Percentiles rank a stretch among this genome's conserved stretches.
phyloP scores from a whole-genome alignment of 805 yeast species.

The Priceomyces carsonii region DNA sequence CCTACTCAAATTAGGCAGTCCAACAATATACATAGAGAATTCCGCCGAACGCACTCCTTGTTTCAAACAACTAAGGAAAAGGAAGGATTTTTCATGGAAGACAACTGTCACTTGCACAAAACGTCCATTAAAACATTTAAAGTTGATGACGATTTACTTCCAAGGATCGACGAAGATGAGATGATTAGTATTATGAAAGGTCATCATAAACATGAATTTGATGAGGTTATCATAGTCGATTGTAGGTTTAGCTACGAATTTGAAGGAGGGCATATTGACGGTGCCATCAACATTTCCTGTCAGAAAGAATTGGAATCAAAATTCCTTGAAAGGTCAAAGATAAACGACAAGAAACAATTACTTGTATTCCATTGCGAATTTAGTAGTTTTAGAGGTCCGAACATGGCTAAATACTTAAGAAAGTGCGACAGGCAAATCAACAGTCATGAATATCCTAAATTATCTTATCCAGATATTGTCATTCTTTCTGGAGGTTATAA shows the following conservation, averaged over 20 bases:
- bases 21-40: constrained; percentile 32
- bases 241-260: constrained; percentile 93
- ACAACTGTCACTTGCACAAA: constrained; percentile 32
- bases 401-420: constrained; percentile 84
- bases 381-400: constrained; percentile 90
- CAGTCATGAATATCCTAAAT: constrained; percentile 72
- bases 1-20: constrained; percentile 28
- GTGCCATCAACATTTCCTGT: constrained; percentile 76
- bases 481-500: constrained; percentile 92
- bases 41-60: constrained; percentile 69
- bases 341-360: constrained; percentile 39
- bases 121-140: constrained; percentile 30
- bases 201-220: constrained; percentile 47
- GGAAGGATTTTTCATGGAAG: constrained; percentile 22
- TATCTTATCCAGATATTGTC: constrained; percentile 86
- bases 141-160: constrained; percentile 58
- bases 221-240: constrained; percentile 66
- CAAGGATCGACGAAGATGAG: constrained; percentile 63
- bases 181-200: constrained; percentile 62
- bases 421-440: constrained; percentile 78
- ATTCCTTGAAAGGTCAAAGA: constrained; percentile 35
- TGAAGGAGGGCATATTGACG: constrained; percentile 87
- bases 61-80: constrained; percentile 49
- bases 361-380: constrained; percentile 94
- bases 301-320: constrained; percentile 65